A percentile compares a stretch with the other conserved stretches of the same genome.
Evolutionary conservation across 352 stramenopile species (phyloP).

Genomic region (Lagenidium sp.): DNA sequence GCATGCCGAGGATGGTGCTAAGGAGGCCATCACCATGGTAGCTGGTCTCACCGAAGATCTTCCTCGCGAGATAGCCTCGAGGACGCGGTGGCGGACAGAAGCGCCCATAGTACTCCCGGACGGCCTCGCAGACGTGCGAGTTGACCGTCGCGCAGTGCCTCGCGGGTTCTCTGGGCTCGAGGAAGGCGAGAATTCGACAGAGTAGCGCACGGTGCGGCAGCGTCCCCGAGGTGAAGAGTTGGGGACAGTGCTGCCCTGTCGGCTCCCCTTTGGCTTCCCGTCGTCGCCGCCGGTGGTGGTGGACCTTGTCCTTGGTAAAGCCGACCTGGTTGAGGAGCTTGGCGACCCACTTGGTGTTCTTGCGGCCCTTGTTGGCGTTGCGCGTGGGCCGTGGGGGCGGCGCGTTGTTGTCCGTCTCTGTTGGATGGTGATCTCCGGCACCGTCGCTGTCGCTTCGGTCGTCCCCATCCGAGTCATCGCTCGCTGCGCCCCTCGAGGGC

Average conservation of each 20-base stretch:
- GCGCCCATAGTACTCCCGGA: constrained; percentile 25
- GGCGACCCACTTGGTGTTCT: constrained; percentile 20
- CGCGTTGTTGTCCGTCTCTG: too few relatives aligned
- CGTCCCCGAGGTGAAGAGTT: constrained; percentile 16
- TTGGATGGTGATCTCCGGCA: not conserved
- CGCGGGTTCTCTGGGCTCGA: constrained; percentile 20
- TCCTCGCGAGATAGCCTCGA: constrained; percentile 20
- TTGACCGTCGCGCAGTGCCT: constrained; percentile 25
- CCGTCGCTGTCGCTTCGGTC: not conserved
- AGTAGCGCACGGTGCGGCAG: constrained; percentile 13
- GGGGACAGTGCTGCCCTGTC: not conserved
- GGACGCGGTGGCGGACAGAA: constrained; percentile 30
- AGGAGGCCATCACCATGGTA: constrained; percentile 1
- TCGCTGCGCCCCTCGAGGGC: not conserved
- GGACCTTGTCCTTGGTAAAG: constrained; percentile 21
- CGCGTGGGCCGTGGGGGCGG: too few relatives aligned
- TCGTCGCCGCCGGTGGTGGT: too few relatives aligned
- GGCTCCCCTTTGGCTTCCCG: constrained; percentile 19
- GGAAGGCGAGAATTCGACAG: constrained; percentile 27
- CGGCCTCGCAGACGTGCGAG: constrained; percentile 14
- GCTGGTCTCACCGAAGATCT: constrained; percentile 3
- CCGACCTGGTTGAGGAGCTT: constrained; percentile 32
- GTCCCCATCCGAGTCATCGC: not conserved
- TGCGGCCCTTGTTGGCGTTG: not conserved
- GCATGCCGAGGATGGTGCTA: constrained; percentile 14